Evolutionary conservation across 805 yeast genomes (phyloP), one percentile per base, ranked within the genome.

Genomic region (Kazachstania psychrophila): DNA sequence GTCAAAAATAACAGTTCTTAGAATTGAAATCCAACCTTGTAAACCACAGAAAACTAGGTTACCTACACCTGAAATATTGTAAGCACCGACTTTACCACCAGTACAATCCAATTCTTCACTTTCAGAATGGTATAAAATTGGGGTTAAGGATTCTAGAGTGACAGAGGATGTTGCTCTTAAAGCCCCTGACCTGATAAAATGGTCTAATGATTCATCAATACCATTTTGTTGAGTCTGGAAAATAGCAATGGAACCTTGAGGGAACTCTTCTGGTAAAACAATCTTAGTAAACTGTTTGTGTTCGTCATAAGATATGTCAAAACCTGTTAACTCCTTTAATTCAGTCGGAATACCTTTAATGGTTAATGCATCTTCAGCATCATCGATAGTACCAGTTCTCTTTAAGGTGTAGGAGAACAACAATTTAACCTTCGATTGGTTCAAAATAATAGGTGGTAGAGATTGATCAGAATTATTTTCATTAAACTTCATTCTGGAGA

Each of bases 221-320:
- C 74, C 72, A 6, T 76, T 71, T 38, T 81, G 76, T 40, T 66
- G 67, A 0, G 96, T 86, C 23, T 79, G 69, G 49, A 85, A 72
- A 2, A 92, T 79, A 0, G 94, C 85, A 47, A 92, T 85, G 2
- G 96, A 81, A 3, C 98, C 98, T 36, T 83, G 89, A 3, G 89
- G 87, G 61, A 89, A 88, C 33, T 66, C 43, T 0, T 65, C 72
- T 16, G 85, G 81, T 7, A 82, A 60, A 0, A 53, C 61, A 36
- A 92, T 75, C 4, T 66, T 63, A 3, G 88, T 64, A 25, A 70
- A 69, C 4, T 61, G 54, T 6, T 61, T 57, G 1, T 43, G 53
- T 5, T 63, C 68, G 40, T 72, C 65, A 34, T 52, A 64, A 4
- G 63, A 66, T 24, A 81, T 60, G 0, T 46, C 43, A 7, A 87